A percentile compares a stretch with the other conserved stretches of the same genome.
Conservation (phyloP, 1,284 basidiomycete species). For the Fomitopsis betulina region DNA sequence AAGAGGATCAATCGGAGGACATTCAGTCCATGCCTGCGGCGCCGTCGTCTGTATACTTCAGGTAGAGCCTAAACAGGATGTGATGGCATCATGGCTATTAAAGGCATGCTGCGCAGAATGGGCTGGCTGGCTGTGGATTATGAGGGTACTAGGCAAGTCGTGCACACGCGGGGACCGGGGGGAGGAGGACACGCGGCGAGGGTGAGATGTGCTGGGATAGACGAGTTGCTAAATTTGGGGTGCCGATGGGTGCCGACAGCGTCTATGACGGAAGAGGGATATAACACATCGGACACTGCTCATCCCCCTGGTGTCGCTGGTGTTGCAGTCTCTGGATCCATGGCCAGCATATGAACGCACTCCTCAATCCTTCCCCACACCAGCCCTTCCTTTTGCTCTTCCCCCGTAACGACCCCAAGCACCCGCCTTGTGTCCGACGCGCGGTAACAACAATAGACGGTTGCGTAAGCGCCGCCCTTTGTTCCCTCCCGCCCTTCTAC, state of each 20-base stretch:
- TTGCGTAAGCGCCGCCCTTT: constrained; percentile 3
- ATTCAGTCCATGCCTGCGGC: too few species aligned
- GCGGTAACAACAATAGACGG: constrained; percentile 13
- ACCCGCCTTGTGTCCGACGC: not conserved
- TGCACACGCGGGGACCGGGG: not conserved
- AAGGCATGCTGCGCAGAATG: not conserved
- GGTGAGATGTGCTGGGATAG: not conserved
- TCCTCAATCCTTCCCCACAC: not conserved
- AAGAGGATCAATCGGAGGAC: not conserved
- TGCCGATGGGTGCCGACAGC: not conserved
- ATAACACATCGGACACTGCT: not conserved
- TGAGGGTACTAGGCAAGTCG: not conserved
- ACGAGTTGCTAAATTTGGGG: not conserved
- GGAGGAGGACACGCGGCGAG: not conserved
- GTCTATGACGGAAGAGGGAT: not conserved
- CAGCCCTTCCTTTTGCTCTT: not conserved
- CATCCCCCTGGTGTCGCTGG: constrained; percentile 6
- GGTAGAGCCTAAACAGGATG: too few species aligned
- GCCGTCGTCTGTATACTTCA: too few species aligned
- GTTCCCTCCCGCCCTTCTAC: constrained; percentile 9
- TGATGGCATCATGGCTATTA: not conserved
- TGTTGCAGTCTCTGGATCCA: not conserved
- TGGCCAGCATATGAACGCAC: constrained; percentile 1
- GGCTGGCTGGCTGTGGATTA: too few species aligned
- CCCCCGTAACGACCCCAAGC: constrained; percentile 1